Conservation (phyloP, 2,329 filamentous ascomycete genomes). For the Fusarium pininemorale region DNA sequence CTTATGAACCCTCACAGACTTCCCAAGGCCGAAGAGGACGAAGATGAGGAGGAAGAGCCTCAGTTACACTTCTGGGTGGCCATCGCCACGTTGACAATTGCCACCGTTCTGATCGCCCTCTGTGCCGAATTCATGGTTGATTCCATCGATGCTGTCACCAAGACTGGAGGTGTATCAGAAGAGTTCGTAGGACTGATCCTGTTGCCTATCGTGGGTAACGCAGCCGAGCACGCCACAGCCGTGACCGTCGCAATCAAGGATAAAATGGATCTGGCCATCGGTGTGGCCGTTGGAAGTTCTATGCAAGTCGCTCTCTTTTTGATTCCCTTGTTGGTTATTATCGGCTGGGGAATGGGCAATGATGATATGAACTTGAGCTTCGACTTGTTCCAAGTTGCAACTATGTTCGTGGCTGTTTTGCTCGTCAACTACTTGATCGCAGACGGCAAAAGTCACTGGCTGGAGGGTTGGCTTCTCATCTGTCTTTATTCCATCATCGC, state of each 20-base stretch:
- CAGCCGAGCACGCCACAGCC: constrained; percentile 82
- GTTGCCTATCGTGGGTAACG: constrained; percentile 84
- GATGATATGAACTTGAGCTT: constrained; percentile 85
- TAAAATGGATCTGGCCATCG: constrained; percentile 86
- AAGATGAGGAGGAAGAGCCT: constrained; percentile 75
- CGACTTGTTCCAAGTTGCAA: constrained; percentile 88
- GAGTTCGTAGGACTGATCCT: constrained; percentile 84
- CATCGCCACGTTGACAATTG: constrained; percentile 73
- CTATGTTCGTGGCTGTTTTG: constrained; percentile 83
- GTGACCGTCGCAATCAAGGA: constrained; percentile 84
- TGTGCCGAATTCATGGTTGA: constrained; percentile 83
- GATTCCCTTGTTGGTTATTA: constrained; percentile 78
- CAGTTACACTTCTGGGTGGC: constrained; percentile 78
- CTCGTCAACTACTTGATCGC: constrained; percentile 87
- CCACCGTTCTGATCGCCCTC: constrained; percentile 81
- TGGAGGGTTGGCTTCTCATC: constrained; percentile 80
- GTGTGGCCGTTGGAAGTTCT: constrained; percentile 80
- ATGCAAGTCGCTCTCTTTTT: constrained; percentile 85
- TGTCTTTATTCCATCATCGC: constrained; percentile 85
- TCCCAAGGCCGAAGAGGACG: constrained; percentile 59
- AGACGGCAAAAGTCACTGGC: constrained; percentile 84
- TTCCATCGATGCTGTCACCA: constrained; percentile 74
- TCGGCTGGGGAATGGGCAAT: constrained; percentile 78
- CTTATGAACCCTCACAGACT: constrained; percentile 52
- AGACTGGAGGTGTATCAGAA: constrained; percentile 67